Base-by-base conservation (phyloP, 345 rosid genomes). In the Eucalyptus urophylla region DNA sequence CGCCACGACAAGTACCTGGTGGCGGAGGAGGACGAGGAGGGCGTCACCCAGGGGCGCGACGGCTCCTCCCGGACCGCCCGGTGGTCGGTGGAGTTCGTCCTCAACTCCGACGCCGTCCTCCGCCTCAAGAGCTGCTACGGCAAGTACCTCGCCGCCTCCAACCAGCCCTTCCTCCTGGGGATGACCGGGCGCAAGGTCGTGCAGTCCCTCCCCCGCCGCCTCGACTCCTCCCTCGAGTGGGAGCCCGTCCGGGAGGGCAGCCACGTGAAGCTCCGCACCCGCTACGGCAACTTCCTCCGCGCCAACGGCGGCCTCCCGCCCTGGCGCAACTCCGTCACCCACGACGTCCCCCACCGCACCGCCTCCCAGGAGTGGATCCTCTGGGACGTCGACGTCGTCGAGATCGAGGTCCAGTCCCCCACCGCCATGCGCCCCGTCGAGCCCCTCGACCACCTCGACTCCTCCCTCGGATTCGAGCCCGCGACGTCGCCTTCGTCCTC, bases 301-400 rank as follows among this genome's bases (percentile, higher is more conserved):
- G 99, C 94, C n/a, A 96, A 97, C 67, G 97, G 98, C 13, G 96
- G 98, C 12, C 87, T 96, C 83, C 98, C 99, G 47, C 99, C 98
- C 8, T 96, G 98, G 97, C 91, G 98, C 88, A 95, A 97, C 95
- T 95, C 97, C 4, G 91, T 96, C 11, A 96, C 98, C 3, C 99
- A 97, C 86, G 99, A 96, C 86, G 91, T 90, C 67, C 96, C 99
- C 89, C 95, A 95, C 12, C 88, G 96, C 88, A 92, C 95, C 85
- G 88, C 97, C 27, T 95, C 99, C 47, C 97, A 95, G 89, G 97
- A 94, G 12, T 97, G 99, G 92, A 60, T 96, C 14, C 92, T 94
- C 22, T 97, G 99, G 99, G 94, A 93, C 53, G 96, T 97, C 58
- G 97, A 95, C 86, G 89, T 96, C 43, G 90, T 95, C 29, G 97